Percentiles rank a stretch among this genome's conserved stretches.
Evolutionary conservation across 345 rosid species (phyloP).

Genomic region (Gossypium sturtianum): DNA sequence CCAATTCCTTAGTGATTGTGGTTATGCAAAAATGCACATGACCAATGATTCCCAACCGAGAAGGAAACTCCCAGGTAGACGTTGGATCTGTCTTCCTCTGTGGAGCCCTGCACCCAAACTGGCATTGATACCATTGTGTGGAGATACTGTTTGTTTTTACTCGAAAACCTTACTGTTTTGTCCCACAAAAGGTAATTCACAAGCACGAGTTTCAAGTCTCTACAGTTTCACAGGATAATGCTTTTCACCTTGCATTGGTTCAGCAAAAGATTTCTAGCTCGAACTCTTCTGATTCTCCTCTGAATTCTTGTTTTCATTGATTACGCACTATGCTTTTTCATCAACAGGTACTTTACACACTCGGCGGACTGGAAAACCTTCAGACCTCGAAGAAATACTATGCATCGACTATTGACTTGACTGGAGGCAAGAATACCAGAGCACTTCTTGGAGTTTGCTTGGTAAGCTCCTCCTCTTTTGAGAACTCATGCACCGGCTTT

Average conservation of each 20-base stretch:
- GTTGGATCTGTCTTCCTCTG: no score
- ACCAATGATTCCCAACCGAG: neutral
- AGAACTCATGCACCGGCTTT: neutral
- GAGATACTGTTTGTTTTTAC: neutral
- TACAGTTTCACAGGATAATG: neutral
- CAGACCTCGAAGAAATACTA: conserved; percentile 84
- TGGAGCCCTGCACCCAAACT: neutral
- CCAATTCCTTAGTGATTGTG: neutral
- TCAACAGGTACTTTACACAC: conserved; percentile 82
- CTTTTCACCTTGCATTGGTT: conserved; percentile 8
- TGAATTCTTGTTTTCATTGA: neutral
- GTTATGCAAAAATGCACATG: neutral
- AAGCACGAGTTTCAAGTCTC: no score
- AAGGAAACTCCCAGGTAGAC: no score
- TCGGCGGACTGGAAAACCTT: conserved; percentile 86
- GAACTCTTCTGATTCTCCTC: neutral
- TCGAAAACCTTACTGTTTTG: neutral
- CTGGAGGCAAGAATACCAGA: conserved; percentile 89
- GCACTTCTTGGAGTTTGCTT: conserved; percentile 84
- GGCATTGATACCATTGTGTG: neutral
- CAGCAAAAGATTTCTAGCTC: neutral
- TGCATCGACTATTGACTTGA: conserved; percentile 72
- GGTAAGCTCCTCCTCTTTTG: conserved; percentile 42
- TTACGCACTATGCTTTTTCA: neutral
- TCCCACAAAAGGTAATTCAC: neutral